Evolutionary conservation across 495 filamentous ascomycete genomes (phyloP), one percentile per base, ranked within the genome.

Genomic region (Neurospora cerealis): DNA sequence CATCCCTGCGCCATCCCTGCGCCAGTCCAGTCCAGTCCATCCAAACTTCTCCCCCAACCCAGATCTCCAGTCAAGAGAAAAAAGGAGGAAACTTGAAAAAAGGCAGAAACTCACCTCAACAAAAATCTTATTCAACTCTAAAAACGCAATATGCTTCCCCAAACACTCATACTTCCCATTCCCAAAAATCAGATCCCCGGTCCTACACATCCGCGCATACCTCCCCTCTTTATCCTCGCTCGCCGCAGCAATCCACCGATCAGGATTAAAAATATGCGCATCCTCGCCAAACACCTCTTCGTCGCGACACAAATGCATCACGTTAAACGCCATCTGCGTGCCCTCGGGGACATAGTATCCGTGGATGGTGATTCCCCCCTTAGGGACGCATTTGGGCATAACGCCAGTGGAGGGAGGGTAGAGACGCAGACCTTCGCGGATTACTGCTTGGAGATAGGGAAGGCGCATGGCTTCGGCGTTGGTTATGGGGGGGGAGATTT

Each of bases 61-160:
- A 70, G 32, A n/a, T 39, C 21, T 37, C 69, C 39, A 17, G 6
- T 70, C 32, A 39, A 39, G 38, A 42, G 69, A 38, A 5, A 24
- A 36, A 24, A 13, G 24, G 24, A n/a, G n/a, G n/a, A n/a, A n/a
- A n/a, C n/a, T n/a, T n/a, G 69, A 38, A 5, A 24, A 36, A 24
- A 13, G 24, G 24, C 24, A 72, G 41, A 37, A 42, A 80, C 80
- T n/a, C 69, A 88, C 85, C 85, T 89, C 87, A 39, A 87, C 83
- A 69, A 89, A 74, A 0, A 82, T 75, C 79, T 89, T 91, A 54
- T 84, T 83, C 37, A 88, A 73, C 78, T 89, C 82, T 74, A 85
- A 74, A n/a, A 77, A 66, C 1, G 82, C 82, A 32, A 86, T 78
- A 5, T 73, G 39, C 72, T 80, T 81, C 5, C 85, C 85, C 40